Base-by-base conservation (phyloP, 371 early-diverging fungal species). In the Mucor velutinosus region DNA sequence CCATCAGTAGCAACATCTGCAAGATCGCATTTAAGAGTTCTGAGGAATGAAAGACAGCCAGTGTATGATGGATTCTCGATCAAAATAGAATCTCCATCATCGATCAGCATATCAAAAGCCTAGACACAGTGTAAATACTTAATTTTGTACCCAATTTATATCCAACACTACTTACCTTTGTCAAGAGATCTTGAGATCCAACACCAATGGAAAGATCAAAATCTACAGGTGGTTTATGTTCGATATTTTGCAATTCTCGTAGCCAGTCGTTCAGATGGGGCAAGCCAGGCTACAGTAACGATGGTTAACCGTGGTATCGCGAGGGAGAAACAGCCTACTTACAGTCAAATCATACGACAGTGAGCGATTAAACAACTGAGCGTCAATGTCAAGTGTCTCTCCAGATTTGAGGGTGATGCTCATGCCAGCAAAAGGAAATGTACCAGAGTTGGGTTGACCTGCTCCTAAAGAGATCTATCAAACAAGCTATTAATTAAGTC, bases 51-150 rank as follows among this genome's bases (percentile, higher is more conserved):
- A n/a, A 93, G 75, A 10, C 86, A 82, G 27, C 94, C 94, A 7
- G 89, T 90, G 64, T 93, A 94, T 7, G 91, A 83, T 4, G 94
- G 94, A 0, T 86, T 79, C 64, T 94, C 94, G 21, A 92, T 82
- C 37, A 94, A 77, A 2, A 94, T 35, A 12, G 85, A 80, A 29
- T 86, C 86, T 14, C 90, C 92, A 6, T 86, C 83, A 25, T 76
- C 76, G 15, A 90, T 76, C 21, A 92, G 67, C 89, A 90, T 89
- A 58, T 93, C 91, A 32, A 92, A 80, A 0, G 92, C 92, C 85
- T 80, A 65, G 7, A 11, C 7, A 27, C 7, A 23, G 19, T 17
- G 41, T 41, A 41, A 41, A 5, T 17, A 41, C n/a, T 15, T 1
- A 17, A 14, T n/a, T 55, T 59, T 17, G 15, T 35, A 49, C 19